Base-by-base conservation (phyloP, 768 basidiomycete species). In the Grammothele lineata region DNA sequence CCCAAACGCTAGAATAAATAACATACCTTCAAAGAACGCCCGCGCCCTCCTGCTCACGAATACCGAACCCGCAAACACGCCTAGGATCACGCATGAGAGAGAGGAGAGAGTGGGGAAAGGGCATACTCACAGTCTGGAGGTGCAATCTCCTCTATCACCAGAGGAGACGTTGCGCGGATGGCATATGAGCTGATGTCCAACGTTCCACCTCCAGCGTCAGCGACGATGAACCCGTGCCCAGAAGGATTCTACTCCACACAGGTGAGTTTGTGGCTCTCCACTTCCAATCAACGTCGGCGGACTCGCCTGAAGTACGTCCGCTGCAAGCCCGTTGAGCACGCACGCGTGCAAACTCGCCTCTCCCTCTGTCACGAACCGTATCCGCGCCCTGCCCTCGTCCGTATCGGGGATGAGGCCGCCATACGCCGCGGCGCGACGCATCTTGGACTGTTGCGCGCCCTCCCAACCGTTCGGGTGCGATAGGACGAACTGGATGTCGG, bases 401-500 rank as follows among this genome's bases (percentile, higher is more conserved):
- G 81, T 84, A 62, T 87, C 83, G 1, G 87, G 80, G 15, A 90
- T 81, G 32, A 90, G 62, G n/a, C 76, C 77, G 3, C 83, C 87
- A 53, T 80, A 75, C 8, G 85, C 75, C 1, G 87, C 87, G 0
- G 80, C 81, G 47, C 83, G 73, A 47, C 87, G 76, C 83, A 90
- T 87, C 64, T 80, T 83, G 24, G 83, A 80, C 62, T 85, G 81
- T 56, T 88, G 85, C 8, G 85, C 83, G 17, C 78, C 77, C 57
- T 89, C 87, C 87, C 87, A 90, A 5, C 87, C 87, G 54, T 88
- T 90, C 12, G 87, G 87, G 62, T 89, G 87, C 33, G 82, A 83
- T 30, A 88, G 67, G 3, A 90, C 85, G 51, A 89, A 78, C 57
- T 89, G 83, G 37, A 86, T 75, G 57, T 83, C 74, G 37, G 74